These are phyloP conservation scores for Colletotrichum lupini DNA, from an alignment of 2,329 filamentous ascomycete genomes.

Conservation along the genomic window DNA sequence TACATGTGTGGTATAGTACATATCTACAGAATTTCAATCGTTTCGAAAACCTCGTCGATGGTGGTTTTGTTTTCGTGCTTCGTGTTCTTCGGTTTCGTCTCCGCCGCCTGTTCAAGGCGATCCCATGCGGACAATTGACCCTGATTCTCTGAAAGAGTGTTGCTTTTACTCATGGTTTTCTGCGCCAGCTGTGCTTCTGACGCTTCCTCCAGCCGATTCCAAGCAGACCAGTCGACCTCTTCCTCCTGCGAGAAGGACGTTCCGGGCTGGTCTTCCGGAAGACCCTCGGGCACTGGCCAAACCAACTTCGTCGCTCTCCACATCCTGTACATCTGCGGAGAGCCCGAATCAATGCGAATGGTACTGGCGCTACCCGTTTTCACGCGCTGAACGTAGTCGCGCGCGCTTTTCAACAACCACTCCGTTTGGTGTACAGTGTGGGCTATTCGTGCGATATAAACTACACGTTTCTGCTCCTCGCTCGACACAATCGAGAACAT, in stretches of 20 bases:
- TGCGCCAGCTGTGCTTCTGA: neutral
- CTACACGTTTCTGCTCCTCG: neutral
- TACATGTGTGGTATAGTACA: constrained; percentile 6
- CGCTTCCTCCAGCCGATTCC: neutral
- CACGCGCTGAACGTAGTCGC: neutral
- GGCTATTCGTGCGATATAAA: neutral
- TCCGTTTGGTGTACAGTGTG: neutral
- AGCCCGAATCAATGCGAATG: neutral
- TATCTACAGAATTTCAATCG: neutral
- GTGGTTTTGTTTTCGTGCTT: neutral
- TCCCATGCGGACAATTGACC: neutral
- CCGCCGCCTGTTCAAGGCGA: neutral
- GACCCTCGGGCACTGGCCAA: neutral
- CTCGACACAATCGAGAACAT: neutral
- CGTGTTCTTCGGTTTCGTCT: neutral
- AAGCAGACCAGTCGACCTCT: neutral
- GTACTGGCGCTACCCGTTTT: neutral
- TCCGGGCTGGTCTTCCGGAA: neutral
- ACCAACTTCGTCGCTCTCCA: neutral
- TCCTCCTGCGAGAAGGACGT: neutral
- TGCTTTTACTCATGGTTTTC: neutral
- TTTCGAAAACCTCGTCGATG: neutral
- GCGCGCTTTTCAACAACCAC: neutral
- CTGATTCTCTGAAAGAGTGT: neutral
- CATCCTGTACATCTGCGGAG: neutral